Base-by-base conservation (phyloP, 805 yeast genomes). In the Saccharomycopsis schoenii region DNA sequence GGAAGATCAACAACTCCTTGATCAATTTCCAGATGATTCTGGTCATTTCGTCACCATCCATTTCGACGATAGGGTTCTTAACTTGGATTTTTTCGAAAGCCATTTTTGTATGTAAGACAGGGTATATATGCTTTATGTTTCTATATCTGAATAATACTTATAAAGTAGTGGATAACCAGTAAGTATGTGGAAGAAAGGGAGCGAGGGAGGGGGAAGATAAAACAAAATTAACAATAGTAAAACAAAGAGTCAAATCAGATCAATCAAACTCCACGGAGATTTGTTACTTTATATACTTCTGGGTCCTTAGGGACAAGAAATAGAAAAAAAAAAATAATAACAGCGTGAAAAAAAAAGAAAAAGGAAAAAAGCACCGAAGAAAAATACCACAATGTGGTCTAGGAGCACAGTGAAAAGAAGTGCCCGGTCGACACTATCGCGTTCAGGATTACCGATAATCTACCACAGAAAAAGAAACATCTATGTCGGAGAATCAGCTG, bases 11-110 rank as follows among this genome's bases (percentile, higher is more conserved):
- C 70, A 83, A 81, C 62, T 80, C 81, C 72, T 86, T 86, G 74
- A 88, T 88, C 68, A 81, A 77, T 65, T 82, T 79, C 94, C 94
- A 88, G 72, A 88, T 88, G 69, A 88, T 86, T 72, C 93, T 63
- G 65, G 94, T 88, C 93, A 86, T 86, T 72, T 88, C 94, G 72
- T 88, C 94, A 68, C 94, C 94, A 69, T 87, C 92, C 70, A 88
- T 71, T 66, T 88, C 94, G 61, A 88, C 94, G 64, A 88, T 76
- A 55, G 93, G 93, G 60, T 78, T 81, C 68, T 82, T 80, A 55
- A 88, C 92, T 67, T 83, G 82, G 71, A 88, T 84, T 71, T 86
- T 87, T 60, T 60, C 55, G 24, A 60, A 57, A 41, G 57, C 55
- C 57, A 57, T 51, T 29, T 40, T 58, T 37, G 41, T 37, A 37